A percentile compares a stretch with the other conserved stretches of the same genome.
Conservation (phyloP, 1,284 basidiomycete species). For the Singerocomus rubriflavus region DNA sequence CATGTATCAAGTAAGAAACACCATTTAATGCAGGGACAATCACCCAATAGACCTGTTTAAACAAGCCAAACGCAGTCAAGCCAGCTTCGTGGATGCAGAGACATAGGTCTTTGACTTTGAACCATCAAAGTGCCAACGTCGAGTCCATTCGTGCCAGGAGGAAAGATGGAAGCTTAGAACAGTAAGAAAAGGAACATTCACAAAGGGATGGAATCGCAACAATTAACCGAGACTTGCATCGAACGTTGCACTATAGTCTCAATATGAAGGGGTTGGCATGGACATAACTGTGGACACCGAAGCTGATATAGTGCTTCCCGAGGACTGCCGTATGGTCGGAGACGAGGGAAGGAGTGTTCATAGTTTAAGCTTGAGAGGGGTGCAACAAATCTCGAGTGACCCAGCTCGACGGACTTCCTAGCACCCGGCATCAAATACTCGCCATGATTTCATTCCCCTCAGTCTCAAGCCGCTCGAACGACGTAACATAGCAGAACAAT, state of each 20-base stretch:
- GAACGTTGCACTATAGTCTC: not conserved
- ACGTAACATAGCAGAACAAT: no score
- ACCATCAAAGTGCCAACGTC: not conserved
- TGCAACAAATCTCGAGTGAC: no score
- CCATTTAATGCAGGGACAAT: not conserved
- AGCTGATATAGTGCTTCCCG: no score
- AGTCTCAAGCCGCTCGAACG: no score
- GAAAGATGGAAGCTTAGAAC: not conserved
- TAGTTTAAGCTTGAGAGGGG: no score
- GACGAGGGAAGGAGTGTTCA: no score
- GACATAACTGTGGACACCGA: not conserved
- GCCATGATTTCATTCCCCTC: no score
- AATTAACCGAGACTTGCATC: not conserved
- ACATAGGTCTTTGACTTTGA: not conserved
- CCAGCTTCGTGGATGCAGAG: not conserved
- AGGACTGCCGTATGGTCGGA: no score
- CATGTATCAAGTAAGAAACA: not conserved
- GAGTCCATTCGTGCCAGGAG: not conserved
- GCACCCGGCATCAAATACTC: no score
- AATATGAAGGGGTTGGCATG: not conserved
- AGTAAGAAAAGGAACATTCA: not conserved
- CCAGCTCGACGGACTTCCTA: no score
- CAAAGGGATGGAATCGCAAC: not conserved
- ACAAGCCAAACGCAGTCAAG: not conserved
- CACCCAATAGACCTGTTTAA: not conserved